Evolutionary conservation across 1,139 yeast genomes (phyloP).

Genomic region (Candida albicans): DNA sequence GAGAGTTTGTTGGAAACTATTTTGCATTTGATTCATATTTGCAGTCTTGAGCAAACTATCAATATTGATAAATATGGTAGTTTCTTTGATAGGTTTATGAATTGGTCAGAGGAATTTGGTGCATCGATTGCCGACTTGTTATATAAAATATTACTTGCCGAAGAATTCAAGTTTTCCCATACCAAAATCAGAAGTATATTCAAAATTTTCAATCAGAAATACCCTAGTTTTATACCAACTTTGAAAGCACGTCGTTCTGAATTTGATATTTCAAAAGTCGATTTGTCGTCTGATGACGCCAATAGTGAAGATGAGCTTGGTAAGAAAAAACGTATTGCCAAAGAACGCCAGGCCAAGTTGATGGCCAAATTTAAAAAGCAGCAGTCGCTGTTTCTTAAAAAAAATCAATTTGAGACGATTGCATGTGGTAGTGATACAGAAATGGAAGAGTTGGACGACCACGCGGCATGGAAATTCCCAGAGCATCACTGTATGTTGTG

Average conservation of each 20-base stretch:
- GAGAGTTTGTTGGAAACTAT: slow-evolving; percentile 60
- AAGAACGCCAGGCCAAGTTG: slow-evolving; percentile 68
- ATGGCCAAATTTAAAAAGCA: slow-evolving; percentile 78
- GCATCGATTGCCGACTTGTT: slow-evolving; percentile 49
- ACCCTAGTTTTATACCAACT: slow-evolving; percentile 22
- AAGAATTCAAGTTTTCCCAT: slow-evolving; percentile 42
- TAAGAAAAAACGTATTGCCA: slow-evolving; percentile 66
- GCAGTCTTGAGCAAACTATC: slow-evolving; percentile 34
- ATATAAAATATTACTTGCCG: slow-evolving; percentile 43
- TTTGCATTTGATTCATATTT: slow-evolving; percentile 69
- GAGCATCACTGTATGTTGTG: slow-evolving; percentile 84
- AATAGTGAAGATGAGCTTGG: slow-evolving; percentile 48
- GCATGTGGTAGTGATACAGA: slow-evolving; percentile 36
- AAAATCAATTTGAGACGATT: slow-evolving; percentile 34
- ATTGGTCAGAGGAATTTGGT: slow-evolving; percentile 27
- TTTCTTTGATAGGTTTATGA: slow-evolving; percentile 33
- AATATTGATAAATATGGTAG: slow-evolving; percentile 31
- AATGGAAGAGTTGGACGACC: slow-evolving; percentile 33
- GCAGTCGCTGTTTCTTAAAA: slow-evolving; percentile 67
- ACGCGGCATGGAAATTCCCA: slow-evolving; percentile 67
- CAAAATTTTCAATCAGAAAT: slow-evolving; percentile 30
- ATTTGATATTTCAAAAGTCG: slow-evolving; percentile 23
- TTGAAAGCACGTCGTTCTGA: slow-evolving; percentile 22
- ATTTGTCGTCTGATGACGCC: slow-evolving; percentile 16
- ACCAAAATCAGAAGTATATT: slow-evolving; percentile 58